These are phyloP conservation scores for Hypholoma fasciculare DNA, from an alignment of 768 basidiomycete species.

Conservation along the genomic window DNA sequence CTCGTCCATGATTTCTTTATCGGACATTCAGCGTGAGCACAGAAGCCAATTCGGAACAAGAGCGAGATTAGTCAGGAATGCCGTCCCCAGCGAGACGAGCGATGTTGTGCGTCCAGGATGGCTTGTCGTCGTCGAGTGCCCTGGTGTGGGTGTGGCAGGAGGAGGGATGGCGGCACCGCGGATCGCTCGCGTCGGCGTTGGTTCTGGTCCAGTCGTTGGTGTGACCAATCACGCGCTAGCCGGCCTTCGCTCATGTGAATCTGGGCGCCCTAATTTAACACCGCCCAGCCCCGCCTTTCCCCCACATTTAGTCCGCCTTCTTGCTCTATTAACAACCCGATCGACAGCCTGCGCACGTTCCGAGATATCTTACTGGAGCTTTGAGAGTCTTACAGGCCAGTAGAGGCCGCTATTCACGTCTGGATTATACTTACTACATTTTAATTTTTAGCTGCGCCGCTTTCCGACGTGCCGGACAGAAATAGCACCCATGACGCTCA, in stretches of 20 bases:
- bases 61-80: neutral
- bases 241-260: constrained; percentile 4
- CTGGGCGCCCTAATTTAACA: constrained; percentile 5
- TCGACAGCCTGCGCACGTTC: neutral
- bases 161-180: constrained; percentile 1
- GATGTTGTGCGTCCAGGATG: neutral
- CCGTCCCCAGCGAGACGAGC: neutral
- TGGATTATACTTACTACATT: neutral
- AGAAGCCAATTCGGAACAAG: constrained; percentile 7
- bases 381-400: neutral
- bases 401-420: neutral
- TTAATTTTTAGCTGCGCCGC: too few species aligned
- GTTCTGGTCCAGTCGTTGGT: neutral
- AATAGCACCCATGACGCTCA: neutral
- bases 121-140: neutral
- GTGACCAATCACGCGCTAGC: constrained; percentile 6
- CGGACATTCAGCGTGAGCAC: neutral
- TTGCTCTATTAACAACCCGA: constrained; percentile 1
- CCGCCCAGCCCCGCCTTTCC: constrained; percentile 8
- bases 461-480: neutral
- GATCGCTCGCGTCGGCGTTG: neutral
- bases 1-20: constrained; percentile 6
- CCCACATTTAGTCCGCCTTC: constrained; percentile 9
- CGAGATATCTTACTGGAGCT: neutral
- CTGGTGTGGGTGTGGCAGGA: constrained; percentile 3